A percentile compares a stretch with the other conserved stretches of the same genome.
Conservation (phyloP, 352 stramenopile species). For the Globisporangium echinulatum region DNA sequence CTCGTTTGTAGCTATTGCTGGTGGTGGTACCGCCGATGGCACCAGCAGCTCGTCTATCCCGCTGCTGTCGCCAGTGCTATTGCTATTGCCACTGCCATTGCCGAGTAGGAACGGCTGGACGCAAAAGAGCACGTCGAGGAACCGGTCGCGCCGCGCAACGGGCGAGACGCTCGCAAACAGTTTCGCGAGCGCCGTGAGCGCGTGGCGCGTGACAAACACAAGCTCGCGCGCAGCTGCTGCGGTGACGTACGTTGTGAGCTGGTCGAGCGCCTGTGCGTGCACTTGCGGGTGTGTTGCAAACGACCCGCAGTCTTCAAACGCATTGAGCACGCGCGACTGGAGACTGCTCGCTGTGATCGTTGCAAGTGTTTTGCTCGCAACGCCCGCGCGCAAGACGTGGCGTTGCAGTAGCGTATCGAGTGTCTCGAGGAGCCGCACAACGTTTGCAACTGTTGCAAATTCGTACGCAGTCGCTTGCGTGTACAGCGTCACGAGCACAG, state of each 20-base stretch:
- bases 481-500: conserved; percentile 72
- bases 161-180: conserved; percentile 60
- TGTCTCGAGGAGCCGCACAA: conserved; percentile 54
- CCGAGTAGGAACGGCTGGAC: conserved; percentile 59
- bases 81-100: conserved; percentile 10
- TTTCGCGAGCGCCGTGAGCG: conserved; percentile 67
- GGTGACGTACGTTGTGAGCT: conserved; percentile 58
- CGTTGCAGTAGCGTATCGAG: conserved; percentile 59
- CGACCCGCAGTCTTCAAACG: conserved; percentile 75
- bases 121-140: conserved; percentile 55
- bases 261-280: conserved; percentile 60
- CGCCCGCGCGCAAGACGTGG: conserved; percentile 43
- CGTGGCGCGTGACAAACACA: conserved; percentile 77
- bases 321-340: conserved; percentile 75
- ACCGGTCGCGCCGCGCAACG: conserved; percentile 45
- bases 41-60: no score
- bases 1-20: background rate
- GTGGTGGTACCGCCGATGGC: background rate
- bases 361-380: conserved; percentile 25
- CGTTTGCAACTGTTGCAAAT: conserved; percentile 57
- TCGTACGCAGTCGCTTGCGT: conserved; percentile 67
- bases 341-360: conserved; percentile 81
- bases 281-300: conserved; percentile 57
- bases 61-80: background rate
- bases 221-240: conserved; percentile 35